Conservation (phyloP, 495 filamentous ascomycete species). For the Penicillium coprophilum region DNA sequence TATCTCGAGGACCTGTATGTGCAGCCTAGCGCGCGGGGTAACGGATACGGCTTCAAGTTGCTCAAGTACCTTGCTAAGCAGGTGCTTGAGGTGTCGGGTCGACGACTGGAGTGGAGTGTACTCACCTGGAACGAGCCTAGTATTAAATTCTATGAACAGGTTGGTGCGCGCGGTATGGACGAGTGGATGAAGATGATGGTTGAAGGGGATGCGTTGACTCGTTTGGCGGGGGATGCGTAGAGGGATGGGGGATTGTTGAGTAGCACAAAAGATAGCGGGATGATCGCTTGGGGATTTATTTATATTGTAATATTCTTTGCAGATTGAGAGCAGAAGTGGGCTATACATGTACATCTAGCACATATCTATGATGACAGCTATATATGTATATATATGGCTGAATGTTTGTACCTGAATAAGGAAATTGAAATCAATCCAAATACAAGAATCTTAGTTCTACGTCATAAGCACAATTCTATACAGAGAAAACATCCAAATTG, state of each 20-base stretch:
- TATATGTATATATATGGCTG: neutral
- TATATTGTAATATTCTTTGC: neutral
- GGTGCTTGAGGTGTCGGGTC: constrained; percentile 62
- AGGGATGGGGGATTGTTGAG: neutral
- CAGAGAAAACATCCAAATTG: neutral
- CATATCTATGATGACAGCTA: neutral
- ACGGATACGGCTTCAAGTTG: constrained; percentile 77
- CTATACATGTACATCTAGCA: neutral
- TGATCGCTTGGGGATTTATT: neutral
- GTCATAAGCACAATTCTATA: neutral
- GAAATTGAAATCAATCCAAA: neutral
- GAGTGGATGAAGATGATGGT: constrained; percentile 94
- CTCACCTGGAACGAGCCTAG: constrained; percentile 87
- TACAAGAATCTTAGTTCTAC: neutral
- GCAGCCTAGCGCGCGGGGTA: constrained; percentile 61
- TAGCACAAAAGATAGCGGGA: neutral
- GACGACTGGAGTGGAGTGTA: constrained; percentile 88
- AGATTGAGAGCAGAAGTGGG: neutral
- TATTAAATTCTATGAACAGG: constrained; percentile 77
- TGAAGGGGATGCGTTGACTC: constrained; percentile 66
- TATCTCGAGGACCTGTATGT: constrained; percentile 96
- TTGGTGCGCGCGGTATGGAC: constrained; percentile 78
- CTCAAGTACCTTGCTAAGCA: constrained; percentile 78
- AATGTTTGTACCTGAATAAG: neutral
- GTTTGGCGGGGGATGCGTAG: constrained; percentile 47